Evolutionary conservation across 139 green algal species (phyloP).

Genomic region (Nannochloris sp.): DNA sequence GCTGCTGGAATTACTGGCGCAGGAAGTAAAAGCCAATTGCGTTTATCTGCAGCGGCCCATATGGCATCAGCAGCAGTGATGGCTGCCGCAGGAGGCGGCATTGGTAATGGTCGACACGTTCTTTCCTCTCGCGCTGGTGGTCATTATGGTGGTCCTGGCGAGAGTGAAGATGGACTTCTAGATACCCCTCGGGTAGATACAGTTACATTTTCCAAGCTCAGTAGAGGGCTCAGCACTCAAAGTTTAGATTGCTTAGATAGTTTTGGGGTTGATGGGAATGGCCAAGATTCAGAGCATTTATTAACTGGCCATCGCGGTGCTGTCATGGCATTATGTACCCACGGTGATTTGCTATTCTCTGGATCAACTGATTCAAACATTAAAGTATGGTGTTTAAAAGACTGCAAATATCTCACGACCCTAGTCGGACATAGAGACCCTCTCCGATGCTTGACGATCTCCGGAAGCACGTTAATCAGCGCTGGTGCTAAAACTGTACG

Average conservation of each 20-base stretch:
- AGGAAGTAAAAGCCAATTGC: not conserved
- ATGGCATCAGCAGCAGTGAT: too few relatives aligned
- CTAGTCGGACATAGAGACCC: slow-evolving; percentile 63
- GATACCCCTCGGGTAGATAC: too few relatives aligned
- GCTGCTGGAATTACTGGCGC: not conserved
- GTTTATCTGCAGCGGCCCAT: too few relatives aligned
- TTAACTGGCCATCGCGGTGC: slow-evolving; percentile 62
- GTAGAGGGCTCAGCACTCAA: too few relatives aligned
- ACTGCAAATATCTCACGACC: slow-evolving; percentile 29
- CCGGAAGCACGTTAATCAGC: slow-evolving; percentile 39
- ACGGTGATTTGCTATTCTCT: slow-evolving; percentile 52
- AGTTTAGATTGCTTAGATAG: too few relatives aligned
- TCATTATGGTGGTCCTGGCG: too few relatives aligned
- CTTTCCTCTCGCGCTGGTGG: too few relatives aligned
- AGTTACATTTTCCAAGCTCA: too few relatives aligned
- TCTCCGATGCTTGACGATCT: slow-evolving; percentile 44
- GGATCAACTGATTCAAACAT: slow-evolving; percentile 57
- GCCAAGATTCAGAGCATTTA: slow-evolving; percentile 31
- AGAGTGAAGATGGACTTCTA: too few relatives aligned
- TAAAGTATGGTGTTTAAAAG: slow-evolving; percentile 60
- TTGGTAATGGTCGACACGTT: too few relatives aligned
- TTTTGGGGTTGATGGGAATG: too few relatives aligned
- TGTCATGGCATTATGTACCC: slow-evolving; percentile 45
- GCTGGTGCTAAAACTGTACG: slow-evolving; percentile 57
- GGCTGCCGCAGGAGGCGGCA: too few relatives aligned